Conservation (phyloP, 805 yeast genomes). For the Scheffersomyces stipitis region DNA sequence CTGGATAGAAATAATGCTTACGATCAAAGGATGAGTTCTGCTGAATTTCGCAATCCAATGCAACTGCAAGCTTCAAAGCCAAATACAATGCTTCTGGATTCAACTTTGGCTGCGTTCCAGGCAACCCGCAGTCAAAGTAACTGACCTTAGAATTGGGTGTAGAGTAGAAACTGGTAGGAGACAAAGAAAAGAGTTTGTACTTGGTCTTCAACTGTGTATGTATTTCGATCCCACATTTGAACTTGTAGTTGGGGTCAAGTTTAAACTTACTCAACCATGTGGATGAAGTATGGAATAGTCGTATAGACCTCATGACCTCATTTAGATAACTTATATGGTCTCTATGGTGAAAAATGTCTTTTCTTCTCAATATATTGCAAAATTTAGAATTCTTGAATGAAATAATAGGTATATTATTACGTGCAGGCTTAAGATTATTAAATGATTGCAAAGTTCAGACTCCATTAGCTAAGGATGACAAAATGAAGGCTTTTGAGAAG, state of each 20-base stretch:
- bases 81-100: slow-evolving; percentile 71
- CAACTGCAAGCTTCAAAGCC: slow-evolving; percentile 72
- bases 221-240: slow-evolving; percentile 89
- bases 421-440: no score
- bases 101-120: slow-evolving; percentile 87
- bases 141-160: slow-evolving; percentile 72
- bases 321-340: no score
- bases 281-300: neutral
- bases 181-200: slow-evolving; percentile 72
- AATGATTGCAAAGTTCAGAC: no score
- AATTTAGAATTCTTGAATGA: no score
- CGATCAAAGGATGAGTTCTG: slow-evolving; percentile 73
- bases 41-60: slow-evolving; percentile 61
- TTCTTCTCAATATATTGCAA: no score
- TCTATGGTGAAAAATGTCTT: no score
- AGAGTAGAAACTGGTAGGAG: slow-evolving; percentile 47
- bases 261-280: slow-evolving; percentile 5
- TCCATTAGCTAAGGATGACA: no score
- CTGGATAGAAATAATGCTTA: slow-evolving; percentile 94
- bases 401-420: no score
- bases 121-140: slow-evolving; percentile 80
- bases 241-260: slow-evolving; percentile 18
- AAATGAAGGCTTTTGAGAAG: no score
- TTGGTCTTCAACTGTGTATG: slow-evolving; percentile 84
- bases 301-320: neutral